Conservation (phyloP, 2,329 filamentous ascomycete genomes). For the Curvularia spicifera region DNA sequence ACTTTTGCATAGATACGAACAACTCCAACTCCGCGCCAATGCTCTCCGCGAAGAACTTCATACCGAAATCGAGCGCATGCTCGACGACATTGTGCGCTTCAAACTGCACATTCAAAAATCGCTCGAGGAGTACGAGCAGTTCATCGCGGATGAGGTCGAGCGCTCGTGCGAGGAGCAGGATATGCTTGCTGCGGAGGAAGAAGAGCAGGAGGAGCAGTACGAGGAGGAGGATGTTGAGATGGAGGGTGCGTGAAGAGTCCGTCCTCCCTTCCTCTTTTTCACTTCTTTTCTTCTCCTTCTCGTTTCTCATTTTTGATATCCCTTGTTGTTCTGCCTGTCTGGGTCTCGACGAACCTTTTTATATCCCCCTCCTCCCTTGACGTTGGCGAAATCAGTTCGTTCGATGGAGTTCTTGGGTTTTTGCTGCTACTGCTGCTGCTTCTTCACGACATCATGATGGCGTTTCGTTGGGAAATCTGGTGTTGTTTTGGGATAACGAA, state of each 20-base stretch:
- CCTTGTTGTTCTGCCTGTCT: background rate
- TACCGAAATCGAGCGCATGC: slow-evolving; percentile 91
- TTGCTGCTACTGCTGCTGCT: no score
- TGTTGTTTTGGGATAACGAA: slow-evolving; percentile 1
- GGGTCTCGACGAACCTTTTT: no score
- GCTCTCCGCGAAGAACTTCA: slow-evolving; percentile 95
- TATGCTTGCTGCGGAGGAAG: slow-evolving; percentile 36
- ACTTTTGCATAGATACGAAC: slow-evolving; percentile 74
- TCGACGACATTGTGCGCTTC: slow-evolving; percentile 98
- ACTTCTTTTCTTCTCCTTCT: background rate
- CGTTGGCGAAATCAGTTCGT: no score
- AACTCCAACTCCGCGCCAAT: slow-evolving; percentile 83
- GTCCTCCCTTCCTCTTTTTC: background rate
- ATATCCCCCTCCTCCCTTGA: no score
- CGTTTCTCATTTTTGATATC: background rate
- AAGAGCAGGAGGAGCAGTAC: slow-evolving; percentile 39
- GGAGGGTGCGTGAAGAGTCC: slow-evolving; percentile 1
- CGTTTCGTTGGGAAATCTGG: background rate
- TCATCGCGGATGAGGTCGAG: slow-evolving; percentile 93
- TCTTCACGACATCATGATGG: slow-evolving; percentile 9
- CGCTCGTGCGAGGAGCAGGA: slow-evolving; percentile 60
- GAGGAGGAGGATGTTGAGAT: background rate
- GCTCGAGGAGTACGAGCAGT: slow-evolving; percentile 91
- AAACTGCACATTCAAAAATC: slow-evolving; percentile 95
- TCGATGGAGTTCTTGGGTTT: no score